phyloP scores from a whole-genome alignment of 2,329 filamentous ascomycete species.

The Paramyrothecium roridum region DNA sequence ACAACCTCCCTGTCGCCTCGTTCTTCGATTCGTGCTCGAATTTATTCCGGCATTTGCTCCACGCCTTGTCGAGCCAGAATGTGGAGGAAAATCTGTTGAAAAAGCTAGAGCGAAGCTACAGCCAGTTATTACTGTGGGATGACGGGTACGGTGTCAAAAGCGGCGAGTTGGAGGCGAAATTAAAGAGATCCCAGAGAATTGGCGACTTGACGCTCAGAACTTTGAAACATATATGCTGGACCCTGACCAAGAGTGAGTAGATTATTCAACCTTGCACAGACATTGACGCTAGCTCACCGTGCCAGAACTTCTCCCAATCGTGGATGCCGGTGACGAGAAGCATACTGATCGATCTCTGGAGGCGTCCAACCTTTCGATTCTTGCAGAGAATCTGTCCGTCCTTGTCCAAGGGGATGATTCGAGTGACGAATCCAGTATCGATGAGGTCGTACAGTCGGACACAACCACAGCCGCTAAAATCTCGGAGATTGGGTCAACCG shows the following conservation, averaged over 20 bases:
- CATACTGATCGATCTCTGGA: not conserved
- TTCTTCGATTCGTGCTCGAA: slow-evolving; percentile 1
- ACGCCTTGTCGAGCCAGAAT: not conserved
- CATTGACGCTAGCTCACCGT: not conserved
- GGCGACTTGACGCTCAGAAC: not conserved
- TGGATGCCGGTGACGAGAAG: not conserved
- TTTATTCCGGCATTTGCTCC: not conserved
- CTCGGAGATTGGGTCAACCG: not conserved
- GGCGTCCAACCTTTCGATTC: not conserved
- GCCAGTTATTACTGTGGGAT: not conserved
- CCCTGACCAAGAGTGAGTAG: not conserved
- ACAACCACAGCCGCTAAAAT: not conserved
- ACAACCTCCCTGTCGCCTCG: not conserved
- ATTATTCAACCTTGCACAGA: too few species aligned
- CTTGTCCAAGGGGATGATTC: not conserved
- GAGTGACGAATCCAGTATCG: not conserved
- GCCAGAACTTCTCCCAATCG: not conserved
- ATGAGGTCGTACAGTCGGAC: not conserved
- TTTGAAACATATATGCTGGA: not conserved
- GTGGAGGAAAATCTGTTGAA: not conserved
- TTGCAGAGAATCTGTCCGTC: slow-evolving; percentile 1
- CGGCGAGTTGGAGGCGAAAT: not conserved
- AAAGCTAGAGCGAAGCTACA: not conserved
- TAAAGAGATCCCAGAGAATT: slow-evolving; percentile 1
- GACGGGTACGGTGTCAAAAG: not conserved